Evolutionary conservation across 441 rosid genomes (phyloP), one percentile per base, ranked within the genome.

Genomic region (Gossypium trilobum): DNA sequence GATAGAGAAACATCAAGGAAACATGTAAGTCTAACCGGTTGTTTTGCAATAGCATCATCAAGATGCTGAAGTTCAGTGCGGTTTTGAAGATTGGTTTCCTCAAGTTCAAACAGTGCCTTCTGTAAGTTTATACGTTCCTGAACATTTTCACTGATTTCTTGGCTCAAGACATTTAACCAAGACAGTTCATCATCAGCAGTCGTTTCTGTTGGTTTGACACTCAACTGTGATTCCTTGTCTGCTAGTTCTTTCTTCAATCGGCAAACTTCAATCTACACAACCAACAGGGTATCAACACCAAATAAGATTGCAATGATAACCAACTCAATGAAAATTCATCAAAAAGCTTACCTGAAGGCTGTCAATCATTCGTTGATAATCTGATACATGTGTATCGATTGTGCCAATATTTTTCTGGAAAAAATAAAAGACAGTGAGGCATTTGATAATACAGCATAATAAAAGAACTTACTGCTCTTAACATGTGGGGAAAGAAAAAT

Each of bases 331-430:
- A 64, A 60, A 73, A 16, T 31, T 52, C 48, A 80, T 61, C 25
- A 51, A 71, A 58, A 52, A 71, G 75, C 84, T 74, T 82, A 87
- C 98, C 87, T 93, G 96, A 83, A 93, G 98, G 85, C 83, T 86
- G 77, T 93, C 98, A 77, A 93, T 91, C 97, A 93, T 93, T 60
- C 86, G 86, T 75, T 93, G 97, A 86, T 93, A 93, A 85, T 93
- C 97, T 66, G 96, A 89, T 62, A 91, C 88, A 70, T 90, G 96
- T 56, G 88, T 87, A 74, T 91, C 93, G 23, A 90, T 78, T 72
- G 95, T 87, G 74, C 98, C 98, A 56, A 93, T 86, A 78, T 91
- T 93, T 91, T 93, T 88, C 97, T 93, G 86, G 11, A 77, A 51
- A 78, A 17, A 36, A 31, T 2, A 44, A 10, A 27, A 48, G 19